These are phyloP conservation scores for Phytophthora sp. DNA, from an alignment of 352 stramenopile genomes.

Conservation along the genomic window DNA sequence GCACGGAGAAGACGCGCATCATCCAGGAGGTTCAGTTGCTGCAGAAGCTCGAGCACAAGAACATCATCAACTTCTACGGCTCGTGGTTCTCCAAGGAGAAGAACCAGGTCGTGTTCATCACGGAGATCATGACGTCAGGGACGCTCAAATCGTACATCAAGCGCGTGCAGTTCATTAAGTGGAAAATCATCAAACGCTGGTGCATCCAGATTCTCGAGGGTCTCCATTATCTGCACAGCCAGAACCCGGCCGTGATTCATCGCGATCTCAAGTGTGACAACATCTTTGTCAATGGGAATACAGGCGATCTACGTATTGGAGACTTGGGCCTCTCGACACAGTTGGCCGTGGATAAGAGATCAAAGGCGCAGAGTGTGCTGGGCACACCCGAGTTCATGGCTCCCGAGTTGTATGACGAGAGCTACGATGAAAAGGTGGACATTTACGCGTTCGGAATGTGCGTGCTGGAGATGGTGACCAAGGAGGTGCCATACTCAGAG, in stretches of 20 bases:
- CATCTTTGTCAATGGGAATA: conserved; percentile 99
- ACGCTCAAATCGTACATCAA: conserved; percentile 97
- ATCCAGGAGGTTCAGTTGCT: conserved; percentile 98
- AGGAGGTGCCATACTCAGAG: conserved; percentile 98
- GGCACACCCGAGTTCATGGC: conserved; percentile 99
- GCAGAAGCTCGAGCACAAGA: conserved; percentile 97
- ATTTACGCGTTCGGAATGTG: conserved; percentile 99
- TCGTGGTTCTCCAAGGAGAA: conserved; percentile 98
- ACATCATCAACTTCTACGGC: conserved; percentile 99
- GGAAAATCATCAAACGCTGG: conserved; percentile 98
- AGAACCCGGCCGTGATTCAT: conserved; percentile 92
- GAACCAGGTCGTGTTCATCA: conserved; percentile 99
- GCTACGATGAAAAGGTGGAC: conserved; percentile 97
- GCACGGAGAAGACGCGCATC: conserved; percentile 95
- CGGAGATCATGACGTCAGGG: conserved; percentile 97
- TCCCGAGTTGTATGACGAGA: conserved; percentile 98
- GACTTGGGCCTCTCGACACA: conserved; percentile 94
- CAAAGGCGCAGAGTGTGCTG: conserved; percentile 92
- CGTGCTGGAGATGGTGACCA: conserved; percentile 99
- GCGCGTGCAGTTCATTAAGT: conserved; percentile 97
- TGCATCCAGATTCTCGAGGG: conserved; percentile 97
- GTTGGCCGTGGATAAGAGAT: conserved; percentile 76
- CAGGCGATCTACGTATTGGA: conserved; percentile 97
- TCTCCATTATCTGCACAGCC: conserved; percentile 92
- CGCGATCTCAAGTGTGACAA: conserved; percentile 96